Evolutionary conservation across 371 early-diverging fungal species (phyloP).

Genomic region (Apophysomyces elegans): DNA sequence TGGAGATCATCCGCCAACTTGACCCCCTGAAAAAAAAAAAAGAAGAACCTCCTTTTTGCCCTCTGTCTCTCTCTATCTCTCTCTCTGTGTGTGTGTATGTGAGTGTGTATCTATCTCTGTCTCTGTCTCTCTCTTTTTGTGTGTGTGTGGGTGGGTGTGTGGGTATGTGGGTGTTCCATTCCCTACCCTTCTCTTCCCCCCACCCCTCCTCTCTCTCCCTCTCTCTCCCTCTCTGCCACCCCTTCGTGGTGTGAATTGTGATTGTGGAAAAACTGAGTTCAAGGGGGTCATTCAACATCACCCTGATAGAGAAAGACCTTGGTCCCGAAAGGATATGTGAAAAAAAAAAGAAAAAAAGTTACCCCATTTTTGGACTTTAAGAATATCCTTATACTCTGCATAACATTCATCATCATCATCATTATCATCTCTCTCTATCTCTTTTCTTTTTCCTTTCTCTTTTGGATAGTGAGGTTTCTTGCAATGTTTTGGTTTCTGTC

Average conservation of each 20-base stretch:
- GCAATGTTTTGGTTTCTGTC: background rate
- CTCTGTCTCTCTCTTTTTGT: too few species aligned
- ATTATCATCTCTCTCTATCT: background rate
- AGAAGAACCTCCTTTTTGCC: background rate
- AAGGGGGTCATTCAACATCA: background rate
- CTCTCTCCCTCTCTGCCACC: background rate
- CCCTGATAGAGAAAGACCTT: too few species aligned
- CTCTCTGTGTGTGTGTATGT: background rate
- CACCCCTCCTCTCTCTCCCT: background rate
- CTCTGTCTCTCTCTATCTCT: background rate
- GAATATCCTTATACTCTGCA: background rate
- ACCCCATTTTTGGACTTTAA: conserved; percentile 12
- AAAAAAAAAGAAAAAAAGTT: background rate
- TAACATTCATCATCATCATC: background rate
- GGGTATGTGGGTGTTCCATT: too few species aligned
- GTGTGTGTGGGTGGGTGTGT: too few species aligned
- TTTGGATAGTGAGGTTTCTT: background rate
- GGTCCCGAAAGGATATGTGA: background rate
- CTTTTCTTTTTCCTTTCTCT: conserved; percentile 13
- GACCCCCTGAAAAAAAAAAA: conserved; percentile 32
- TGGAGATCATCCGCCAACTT: conserved; percentile 10
- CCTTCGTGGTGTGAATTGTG: conserved; percentile 6
- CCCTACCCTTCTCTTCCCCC: too few species aligned
- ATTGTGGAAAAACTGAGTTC: conserved; percentile 7
- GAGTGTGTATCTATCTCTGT: background rate